phyloP scores from a whole-genome alignment of 2,329 filamentous ascomycete species.

The Aspergillus sojae region DNA sequence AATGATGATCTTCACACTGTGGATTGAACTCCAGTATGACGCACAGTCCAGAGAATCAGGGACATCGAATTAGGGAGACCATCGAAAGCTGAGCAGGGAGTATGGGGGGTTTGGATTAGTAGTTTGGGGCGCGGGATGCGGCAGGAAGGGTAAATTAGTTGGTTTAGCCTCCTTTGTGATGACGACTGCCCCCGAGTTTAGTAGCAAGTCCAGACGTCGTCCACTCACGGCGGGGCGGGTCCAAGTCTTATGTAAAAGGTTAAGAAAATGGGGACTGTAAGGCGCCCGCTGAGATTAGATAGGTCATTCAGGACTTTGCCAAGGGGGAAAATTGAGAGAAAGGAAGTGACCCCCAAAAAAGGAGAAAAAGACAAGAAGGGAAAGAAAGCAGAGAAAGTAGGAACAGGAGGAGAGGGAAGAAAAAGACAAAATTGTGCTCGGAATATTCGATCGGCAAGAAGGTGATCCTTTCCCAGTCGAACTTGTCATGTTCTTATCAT shows the following conservation, averaged over 20 bases:
- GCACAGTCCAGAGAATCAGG: constrained; percentile 2
- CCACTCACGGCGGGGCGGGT: constrained; percentile 3
- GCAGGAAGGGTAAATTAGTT: constrained; percentile 10
- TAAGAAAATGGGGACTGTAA: background rate
- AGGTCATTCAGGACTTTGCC: background rate
- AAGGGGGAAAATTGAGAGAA: background rate
- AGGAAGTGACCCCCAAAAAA: background rate
- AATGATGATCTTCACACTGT: background rate
- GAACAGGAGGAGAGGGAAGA: background rate
- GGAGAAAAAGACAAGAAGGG: background rate
- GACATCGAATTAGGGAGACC: background rate
- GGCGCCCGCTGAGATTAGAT: background rate
- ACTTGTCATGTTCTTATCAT: background rate
- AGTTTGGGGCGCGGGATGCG: constrained; percentile 14
- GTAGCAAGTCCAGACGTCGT: background rate
- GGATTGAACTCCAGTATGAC: background rate
- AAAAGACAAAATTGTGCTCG: background rate
- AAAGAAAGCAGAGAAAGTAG: background rate
- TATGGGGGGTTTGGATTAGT: background rate
- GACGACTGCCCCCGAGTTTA: constrained; percentile 17
- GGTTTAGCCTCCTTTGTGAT: constrained; percentile 18
- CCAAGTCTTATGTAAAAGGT: constrained; percentile 1
- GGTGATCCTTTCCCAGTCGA: background rate
- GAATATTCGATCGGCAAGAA: background rate
- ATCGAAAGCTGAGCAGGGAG: background rate